Conservation (phyloP, 1,139 yeast species). For the Lodderomyces jiufengensis region DNA sequence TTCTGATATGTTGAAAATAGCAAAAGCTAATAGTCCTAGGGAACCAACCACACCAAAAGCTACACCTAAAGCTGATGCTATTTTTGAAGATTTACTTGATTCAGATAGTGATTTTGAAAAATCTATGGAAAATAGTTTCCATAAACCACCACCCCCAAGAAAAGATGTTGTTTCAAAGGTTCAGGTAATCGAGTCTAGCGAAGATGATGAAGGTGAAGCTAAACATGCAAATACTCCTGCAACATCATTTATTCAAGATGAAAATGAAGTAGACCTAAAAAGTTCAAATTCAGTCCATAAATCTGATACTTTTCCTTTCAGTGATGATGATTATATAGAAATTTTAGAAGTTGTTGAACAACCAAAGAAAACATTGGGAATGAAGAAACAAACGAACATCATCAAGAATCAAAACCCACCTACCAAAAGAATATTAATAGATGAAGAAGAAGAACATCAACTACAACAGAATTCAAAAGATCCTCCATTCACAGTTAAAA, state of each 20-base stretch:
- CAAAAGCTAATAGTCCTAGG: conserved; percentile 16
- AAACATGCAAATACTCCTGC: conserved; percentile 3
- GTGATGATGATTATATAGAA: conserved; percentile 1
- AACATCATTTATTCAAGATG: conserved; percentile 1
- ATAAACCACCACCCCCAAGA: not conserved
- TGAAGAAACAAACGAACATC: not conserved
- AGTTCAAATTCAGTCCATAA: too few relatives aligned
- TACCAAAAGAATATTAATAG: conserved; percentile 2
- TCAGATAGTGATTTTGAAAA: conserved; percentile 18
- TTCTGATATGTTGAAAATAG: conserved; percentile 41
- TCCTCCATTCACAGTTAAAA: conserved; percentile 1
- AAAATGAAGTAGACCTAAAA: not conserved
- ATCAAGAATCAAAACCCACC: too few relatives aligned
- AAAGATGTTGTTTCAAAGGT: not conserved
- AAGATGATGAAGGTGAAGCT: not conserved
- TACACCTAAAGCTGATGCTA: conserved; percentile 8
- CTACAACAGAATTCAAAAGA: not conserved
- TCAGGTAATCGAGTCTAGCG: not conserved
- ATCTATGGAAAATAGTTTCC: not conserved
- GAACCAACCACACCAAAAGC: conserved; percentile 14
- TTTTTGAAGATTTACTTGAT: conserved; percentile 23
- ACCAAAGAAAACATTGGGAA: not conserved
- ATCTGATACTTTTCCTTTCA: conserved; percentile 2
- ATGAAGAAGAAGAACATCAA: conserved; percentile 1
- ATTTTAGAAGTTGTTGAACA: not conserved